A percentile compares a stretch with the other conserved stretches of the same genome.
These are phyloP conservation scores for Entomophthora muscae DNA, from an alignment of 371 early-diverging fungal genomes.

Conservation along the genomic window DNA sequence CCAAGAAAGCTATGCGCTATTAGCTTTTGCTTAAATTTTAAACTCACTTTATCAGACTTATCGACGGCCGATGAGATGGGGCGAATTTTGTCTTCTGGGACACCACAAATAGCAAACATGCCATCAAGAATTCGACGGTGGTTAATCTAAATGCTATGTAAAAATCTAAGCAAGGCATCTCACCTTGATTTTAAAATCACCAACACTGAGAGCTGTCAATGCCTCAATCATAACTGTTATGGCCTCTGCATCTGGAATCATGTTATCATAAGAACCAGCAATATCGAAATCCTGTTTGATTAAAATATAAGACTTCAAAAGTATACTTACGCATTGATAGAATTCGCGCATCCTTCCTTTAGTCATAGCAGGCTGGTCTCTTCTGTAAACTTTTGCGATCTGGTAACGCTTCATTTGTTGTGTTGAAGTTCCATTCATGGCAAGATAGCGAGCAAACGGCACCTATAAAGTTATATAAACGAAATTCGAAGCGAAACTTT, in stretches of 20 bases:
- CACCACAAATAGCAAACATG: slow-evolving; percentile 91
- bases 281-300: slow-evolving; percentile 88
- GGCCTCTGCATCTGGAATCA: slow-evolving; percentile 96
- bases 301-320: not conserved
- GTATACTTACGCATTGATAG: slow-evolving; percentile 72
- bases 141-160: slow-evolving; percentile 40
- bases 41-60: slow-evolving; percentile 90
- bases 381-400: slow-evolving; percentile 97
- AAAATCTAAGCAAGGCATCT: not conserved
- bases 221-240: slow-evolving; percentile 75
- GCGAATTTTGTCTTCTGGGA: slow-evolving; percentile 66
- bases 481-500: too few relatives aligned
- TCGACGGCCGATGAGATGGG: slow-evolving; percentile 96
- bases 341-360: slow-evolving; percentile 99
- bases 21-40: slow-evolving; percentile 1
- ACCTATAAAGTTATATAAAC: too few relatives aligned
- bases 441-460: slow-evolving; percentile 97
- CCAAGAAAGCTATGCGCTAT: slow-evolving; percentile 53
- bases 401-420: slow-evolving; percentile 94
- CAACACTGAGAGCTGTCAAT: slow-evolving; percentile 55
- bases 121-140: slow-evolving; percentile 94
- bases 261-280: slow-evolving; percentile 86
- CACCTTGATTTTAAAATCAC: slow-evolving; percentile 68
- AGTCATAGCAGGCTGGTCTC: slow-evolving; percentile 97
- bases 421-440: slow-evolving; percentile 69